A percentile compares a stretch with the other conserved stretches of the same genome.
Conservation (phyloP, 805 yeast genomes). For the Brettanomyces naardenensis region DNA sequence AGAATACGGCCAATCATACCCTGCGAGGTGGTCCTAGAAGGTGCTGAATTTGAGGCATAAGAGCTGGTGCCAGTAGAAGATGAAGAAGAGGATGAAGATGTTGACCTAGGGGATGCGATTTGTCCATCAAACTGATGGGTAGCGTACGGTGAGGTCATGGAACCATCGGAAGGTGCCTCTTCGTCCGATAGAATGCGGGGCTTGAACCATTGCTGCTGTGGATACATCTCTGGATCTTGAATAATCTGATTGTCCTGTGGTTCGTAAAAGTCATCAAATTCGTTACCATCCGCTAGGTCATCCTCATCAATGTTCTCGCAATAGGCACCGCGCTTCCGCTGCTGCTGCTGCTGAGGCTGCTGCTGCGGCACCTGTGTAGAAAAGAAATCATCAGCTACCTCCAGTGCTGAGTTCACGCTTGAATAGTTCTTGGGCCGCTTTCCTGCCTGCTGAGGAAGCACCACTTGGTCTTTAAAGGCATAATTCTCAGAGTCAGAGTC, state of each 20-base stretch:
- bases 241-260: neutral
- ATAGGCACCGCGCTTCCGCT: conserved; percentile 1
- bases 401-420: neutral
- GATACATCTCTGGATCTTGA: neutral
- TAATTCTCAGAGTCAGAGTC: conserved; percentile 36
- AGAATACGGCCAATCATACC: conserved; percentile 1
- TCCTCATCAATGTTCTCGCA: conserved; percentile 8
- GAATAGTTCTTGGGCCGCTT: neutral
- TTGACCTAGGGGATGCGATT: conserved; percentile 3
- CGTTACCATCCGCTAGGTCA: conserved; percentile 7
- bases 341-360: neutral
- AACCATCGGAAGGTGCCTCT: neutral
- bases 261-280: neutral
- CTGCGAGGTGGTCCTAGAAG: neutral
- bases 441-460: conserved; percentile 1
- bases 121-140: neutral
- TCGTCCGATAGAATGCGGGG: neutral
- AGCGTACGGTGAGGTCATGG: neutral
- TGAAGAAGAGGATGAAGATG: conserved; percentile 11
- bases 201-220: neutral
- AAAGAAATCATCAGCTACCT: neutral
- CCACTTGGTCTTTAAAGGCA: conserved; percentile 16
- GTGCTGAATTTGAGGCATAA: neutral
- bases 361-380: too few species aligned
- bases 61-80: conserved; percentile 6